Base-by-base conservation (phyloP, 805 yeast genomes). In the Wickerhamia fluorescens region DNA sequence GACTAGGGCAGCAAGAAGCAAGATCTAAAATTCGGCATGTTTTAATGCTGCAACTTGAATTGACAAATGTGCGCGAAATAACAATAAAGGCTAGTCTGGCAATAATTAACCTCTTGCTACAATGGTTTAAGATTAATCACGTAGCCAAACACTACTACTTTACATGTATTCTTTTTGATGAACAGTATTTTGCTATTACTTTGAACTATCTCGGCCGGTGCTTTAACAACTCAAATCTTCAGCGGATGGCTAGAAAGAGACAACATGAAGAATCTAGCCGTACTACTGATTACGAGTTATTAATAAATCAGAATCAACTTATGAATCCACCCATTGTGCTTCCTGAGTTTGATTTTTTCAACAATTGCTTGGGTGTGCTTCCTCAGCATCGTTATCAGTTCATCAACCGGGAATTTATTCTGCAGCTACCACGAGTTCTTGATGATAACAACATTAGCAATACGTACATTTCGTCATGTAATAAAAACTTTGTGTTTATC, bases 81-180 rank as follows among this genome's bases (percentile, higher is more conserved):
- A 59, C 78, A 1, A 44, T 79, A 29, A 80, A 77, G 40, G 71
- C 78, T 4, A 58, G 78, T 2, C 61, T 79, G 1, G 71, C 72
- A 2, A 66, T 75, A 2, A 31, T 85, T 1, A 41, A 58, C 7
- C 42, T 73, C 13, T 47, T 92, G 13, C 48, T 79, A 19, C 71
- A 69, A 42, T 88, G 96, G 96, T 79, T 84, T 49, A 83, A 82
- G 47, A 51, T 68, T 7, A 79, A 75, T 25, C 96, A 92, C 49
- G 59, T 86, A 2, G 51, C 88, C 38, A 88, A 89, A 50, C 78
- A 69, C 49, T 94, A 86, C 49, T 83, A 78, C 42, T 57, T 89
- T 9, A 53, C 80, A 5, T 70, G 83, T 0, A 49, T 88, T 24
- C 51, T 92, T 15, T 82, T 79, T 51, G 97, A 92, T 49, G 71